phyloP scores from a whole-genome alignment of 2,329 filamentous ascomycete species.

The Pochonia chlamydosporia region DNA sequence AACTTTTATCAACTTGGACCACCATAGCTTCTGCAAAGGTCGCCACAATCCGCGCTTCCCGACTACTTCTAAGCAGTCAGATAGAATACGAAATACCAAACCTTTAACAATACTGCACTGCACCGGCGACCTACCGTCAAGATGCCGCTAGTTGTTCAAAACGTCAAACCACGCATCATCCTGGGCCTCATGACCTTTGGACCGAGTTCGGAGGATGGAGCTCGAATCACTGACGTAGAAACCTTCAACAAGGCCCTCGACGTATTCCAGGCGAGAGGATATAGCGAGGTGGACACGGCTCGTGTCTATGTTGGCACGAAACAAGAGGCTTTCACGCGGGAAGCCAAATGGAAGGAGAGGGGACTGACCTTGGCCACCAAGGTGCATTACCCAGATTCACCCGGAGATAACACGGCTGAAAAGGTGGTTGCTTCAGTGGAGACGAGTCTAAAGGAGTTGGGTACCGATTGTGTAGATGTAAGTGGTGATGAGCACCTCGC shows the following conservation, averaged over 20 bases:
- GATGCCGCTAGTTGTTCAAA: conserved; percentile 41
- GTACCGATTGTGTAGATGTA: conserved; percentile 66
- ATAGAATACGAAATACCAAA: too few relatives aligned
- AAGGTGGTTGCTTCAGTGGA: conserved; percentile 62
- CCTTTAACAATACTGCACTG: too few relatives aligned
- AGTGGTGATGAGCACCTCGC: conserved; percentile 17
- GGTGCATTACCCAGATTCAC: conserved; percentile 51
- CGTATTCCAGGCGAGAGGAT: conserved; percentile 70
- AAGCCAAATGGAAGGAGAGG: conserved; percentile 72
- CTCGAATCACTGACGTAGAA: conserved; percentile 61
- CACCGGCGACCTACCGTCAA: conserved; percentile 16
- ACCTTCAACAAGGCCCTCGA: conserved; percentile 70
- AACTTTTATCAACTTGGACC: too few relatives aligned
- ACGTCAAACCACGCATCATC: conserved; percentile 61
- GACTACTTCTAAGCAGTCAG: too few relatives aligned
- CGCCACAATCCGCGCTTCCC: too few relatives aligned
- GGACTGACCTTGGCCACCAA: conserved; percentile 78
- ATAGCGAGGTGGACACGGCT: conserved; percentile 82
- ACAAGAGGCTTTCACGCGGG: conserved; percentile 73
- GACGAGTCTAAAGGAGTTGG: conserved; percentile 64
- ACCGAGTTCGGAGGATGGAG: conserved; percentile 54
- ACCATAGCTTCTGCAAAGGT: too few relatives aligned
- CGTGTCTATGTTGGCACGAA: conserved; percentile 64
- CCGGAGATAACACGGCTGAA: conserved; percentile 37
- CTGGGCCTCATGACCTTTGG: conserved; percentile 85